phyloP scores from a whole-genome alignment of 768 basidiomycete species.

The Macrolepiota dolichaula region DNA sequence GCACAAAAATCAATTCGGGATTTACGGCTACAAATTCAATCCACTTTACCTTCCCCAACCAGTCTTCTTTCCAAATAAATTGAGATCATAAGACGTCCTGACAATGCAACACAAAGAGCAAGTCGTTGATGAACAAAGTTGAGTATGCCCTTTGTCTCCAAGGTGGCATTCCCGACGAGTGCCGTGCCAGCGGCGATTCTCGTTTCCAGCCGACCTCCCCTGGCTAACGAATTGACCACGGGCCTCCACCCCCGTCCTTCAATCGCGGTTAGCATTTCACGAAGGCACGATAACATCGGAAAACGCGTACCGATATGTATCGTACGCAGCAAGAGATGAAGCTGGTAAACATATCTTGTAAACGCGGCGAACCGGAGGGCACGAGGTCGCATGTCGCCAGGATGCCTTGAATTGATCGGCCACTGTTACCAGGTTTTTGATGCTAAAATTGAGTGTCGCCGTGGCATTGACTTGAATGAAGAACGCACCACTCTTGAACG shows the following conservation, averaged over 20 bases:
- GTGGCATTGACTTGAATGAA: background rate
- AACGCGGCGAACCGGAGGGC: constrained; percentile 55
- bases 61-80: constrained; percentile 64
- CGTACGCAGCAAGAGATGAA: constrained; percentile 49
- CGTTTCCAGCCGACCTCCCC: constrained; percentile 62
- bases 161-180: constrained; percentile 63
- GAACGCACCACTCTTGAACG: constrained; percentile 60
- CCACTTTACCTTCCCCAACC: constrained; percentile 63
- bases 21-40: background rate
- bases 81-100: constrained; percentile 60
- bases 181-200: constrained; percentile 78
- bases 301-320: constrained; percentile 57
- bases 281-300: background rate
- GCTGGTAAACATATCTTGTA: constrained; percentile 61
- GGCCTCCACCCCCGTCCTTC: constrained; percentile 49
- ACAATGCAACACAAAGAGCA: constrained; percentile 68
- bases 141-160: constrained; percentile 57
- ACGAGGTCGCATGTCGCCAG: constrained; percentile 58
- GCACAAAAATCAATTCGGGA: background rate
- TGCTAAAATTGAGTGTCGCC: background rate
- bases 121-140: constrained; percentile 50
- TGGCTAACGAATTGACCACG: constrained; percentile 53
- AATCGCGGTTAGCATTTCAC: background rate
- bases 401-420: constrained; percentile 65
- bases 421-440: constrained; percentile 32